Conservation (phyloP, 768 basidiomycete species). For the Pleurotus djamor region DNA sequence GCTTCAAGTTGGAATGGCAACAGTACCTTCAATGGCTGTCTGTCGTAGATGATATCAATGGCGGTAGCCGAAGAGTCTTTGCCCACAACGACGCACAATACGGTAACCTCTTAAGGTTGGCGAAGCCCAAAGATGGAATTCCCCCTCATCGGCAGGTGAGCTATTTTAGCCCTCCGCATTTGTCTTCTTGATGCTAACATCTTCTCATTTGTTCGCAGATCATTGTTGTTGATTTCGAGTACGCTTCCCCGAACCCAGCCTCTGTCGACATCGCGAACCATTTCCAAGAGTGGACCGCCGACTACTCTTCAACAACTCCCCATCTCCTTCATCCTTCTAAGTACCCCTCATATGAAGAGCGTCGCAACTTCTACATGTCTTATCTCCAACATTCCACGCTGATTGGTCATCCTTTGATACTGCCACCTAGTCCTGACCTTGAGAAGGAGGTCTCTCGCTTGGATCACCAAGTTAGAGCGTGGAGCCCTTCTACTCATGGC, state of each 20-base stretch:
- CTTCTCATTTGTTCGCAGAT: conserved; percentile 44
- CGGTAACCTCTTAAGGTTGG: conserved; percentile 84
- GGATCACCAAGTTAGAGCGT: conserved; percentile 77
- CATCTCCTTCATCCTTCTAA: conserved; percentile 59
- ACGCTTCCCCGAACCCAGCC: conserved; percentile 88
- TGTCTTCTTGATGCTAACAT: conserved; percentile 3
- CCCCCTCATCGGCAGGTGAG: conserved; percentile 79
- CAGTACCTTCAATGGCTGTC: conserved; percentile 71
- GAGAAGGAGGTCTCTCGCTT: conserved; percentile 54
- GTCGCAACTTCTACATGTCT: conserved; percentile 80
- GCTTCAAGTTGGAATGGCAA: conserved; percentile 63
- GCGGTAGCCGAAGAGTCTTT: conserved; percentile 68
- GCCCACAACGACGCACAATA: conserved; percentile 97
- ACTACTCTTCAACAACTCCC: conserved; percentile 75
- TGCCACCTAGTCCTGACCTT: conserved; percentile 20
- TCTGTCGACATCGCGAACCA: conserved; percentile 97
- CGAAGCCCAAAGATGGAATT: conserved; percentile 45
- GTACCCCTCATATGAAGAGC: conserved; percentile 75
- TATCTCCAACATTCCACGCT: conserved; percentile 63
- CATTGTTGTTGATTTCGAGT: conserved; percentile 98
- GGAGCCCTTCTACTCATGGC: conserved; percentile 89
- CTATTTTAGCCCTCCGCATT: conserved; percentile 1
- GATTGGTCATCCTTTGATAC: conserved; percentile 22
- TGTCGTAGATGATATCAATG: conserved; percentile 52
- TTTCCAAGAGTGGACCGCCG: conserved; percentile 95